phyloP scores from a whole-genome alignment of 257 asterid species.

The Asclepias syriaca region DNA sequence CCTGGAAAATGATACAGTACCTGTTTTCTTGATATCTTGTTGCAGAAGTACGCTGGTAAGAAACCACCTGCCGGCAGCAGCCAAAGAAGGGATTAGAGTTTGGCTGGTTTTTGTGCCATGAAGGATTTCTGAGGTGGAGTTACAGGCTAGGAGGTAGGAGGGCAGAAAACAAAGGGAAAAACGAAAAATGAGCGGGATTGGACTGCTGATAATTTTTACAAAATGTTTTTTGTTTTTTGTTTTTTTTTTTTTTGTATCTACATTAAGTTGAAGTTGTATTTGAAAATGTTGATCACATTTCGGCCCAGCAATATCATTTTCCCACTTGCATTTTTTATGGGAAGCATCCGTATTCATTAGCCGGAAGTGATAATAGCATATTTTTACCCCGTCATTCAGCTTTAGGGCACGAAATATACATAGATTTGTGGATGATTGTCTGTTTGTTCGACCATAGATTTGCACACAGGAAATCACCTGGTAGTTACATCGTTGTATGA shows the following conservation, averaged over 20 bases:
- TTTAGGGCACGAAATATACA: background rate
- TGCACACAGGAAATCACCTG: background rate
- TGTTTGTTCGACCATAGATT: conserved; percentile 1
- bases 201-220: conserved; percentile 25
- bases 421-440: background rate
- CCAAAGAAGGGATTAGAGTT: conserved; percentile 58
- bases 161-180: background rate
- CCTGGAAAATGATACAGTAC: background rate
- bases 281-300: conserved; percentile 30
- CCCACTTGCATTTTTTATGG: background rate
- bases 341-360: background rate
- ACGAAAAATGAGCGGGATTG: conserved; percentile 14
- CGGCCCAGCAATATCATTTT: conserved; percentile 13
- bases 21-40: conserved; percentile 13
- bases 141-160: background rate
- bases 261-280: conserved; percentile 25
- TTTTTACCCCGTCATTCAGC: background rate
- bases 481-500: background rate
- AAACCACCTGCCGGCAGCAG: conserved; percentile 50
- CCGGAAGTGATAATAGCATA: background rate
- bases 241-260: conserved; percentile 25
- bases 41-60: conserved; percentile 73
- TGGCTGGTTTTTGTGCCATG: conserved; percentile 11
- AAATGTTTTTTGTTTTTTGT: conserved; percentile 19
- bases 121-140: background rate